These are phyloP conservation scores for Tolypocladium pustulatum DNA, from an alignment of 2,329 filamentous ascomycete genomes.

Conservation along the genomic window DNA sequence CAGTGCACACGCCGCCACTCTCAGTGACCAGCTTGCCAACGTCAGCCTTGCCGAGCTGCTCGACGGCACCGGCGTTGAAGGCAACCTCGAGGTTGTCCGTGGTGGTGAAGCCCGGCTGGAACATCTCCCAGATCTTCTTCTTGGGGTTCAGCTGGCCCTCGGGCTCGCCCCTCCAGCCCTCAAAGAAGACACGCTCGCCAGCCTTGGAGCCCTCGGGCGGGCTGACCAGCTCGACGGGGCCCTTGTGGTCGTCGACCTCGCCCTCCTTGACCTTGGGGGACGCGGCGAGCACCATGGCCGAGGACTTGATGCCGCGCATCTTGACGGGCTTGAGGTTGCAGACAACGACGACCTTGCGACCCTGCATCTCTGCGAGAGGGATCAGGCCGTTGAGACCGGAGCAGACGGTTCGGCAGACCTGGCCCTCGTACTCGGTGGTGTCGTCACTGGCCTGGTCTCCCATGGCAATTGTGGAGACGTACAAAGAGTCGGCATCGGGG, in stretches of 20 bases:
- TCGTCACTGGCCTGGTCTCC: slow-evolving; percentile 84
- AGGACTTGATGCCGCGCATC: slow-evolving; percentile 78
- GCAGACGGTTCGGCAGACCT: slow-evolving; percentile 89
- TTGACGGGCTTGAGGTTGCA: slow-evolving; percentile 99
- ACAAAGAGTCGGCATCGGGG: slow-evolving; percentile 93
- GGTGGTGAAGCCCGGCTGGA: slow-evolving; percentile 94
- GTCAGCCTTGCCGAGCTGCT: slow-evolving; percentile 63
- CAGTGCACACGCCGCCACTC: slow-evolving; percentile 70
- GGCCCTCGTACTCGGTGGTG: slow-evolving; percentile 82
- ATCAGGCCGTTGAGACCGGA: slow-evolving; percentile 90
- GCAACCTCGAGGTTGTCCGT: slow-evolving; percentile 70
- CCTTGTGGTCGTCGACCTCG: slow-evolving; percentile 74
- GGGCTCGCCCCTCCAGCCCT: slow-evolving; percentile 88
- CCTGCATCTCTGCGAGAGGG: slow-evolving; percentile 92
- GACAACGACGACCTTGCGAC: slow-evolving; percentile 87
- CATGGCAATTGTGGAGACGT: slow-evolving; percentile 89
- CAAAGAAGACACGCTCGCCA: slow-evolving; percentile 83
- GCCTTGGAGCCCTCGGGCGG: slow-evolving; percentile 71
- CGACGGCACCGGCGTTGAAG: slow-evolving; percentile 72
- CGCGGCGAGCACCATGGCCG: slow-evolving; percentile 88
- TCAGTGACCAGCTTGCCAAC: slow-evolving; percentile 62
- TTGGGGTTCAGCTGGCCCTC: slow-evolving; percentile 94
- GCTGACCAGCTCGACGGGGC: slow-evolving; percentile 82
- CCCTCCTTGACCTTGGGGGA: slow-evolving; percentile 76
- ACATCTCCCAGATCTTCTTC: slow-evolving; percentile 98